Conservation (phyloP, 2,329 filamentous ascomycete species). For the Akanthomyces muscarius region DNA sequence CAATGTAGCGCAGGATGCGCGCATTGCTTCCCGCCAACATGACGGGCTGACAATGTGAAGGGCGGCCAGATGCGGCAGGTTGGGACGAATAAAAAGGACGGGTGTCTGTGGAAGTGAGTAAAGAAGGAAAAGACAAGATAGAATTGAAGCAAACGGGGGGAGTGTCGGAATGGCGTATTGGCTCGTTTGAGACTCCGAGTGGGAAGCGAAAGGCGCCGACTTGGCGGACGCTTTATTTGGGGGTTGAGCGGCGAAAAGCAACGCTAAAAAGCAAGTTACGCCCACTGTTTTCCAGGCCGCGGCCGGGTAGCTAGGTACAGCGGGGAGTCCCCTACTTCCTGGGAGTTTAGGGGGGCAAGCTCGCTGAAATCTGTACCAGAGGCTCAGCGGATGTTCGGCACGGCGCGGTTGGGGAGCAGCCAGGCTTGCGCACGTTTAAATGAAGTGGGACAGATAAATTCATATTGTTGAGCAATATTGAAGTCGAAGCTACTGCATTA, state of each 20-base stretch:
- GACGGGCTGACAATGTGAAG: constrained; percentile 18
- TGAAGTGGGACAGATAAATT: no score
- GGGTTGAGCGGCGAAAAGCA: no score
- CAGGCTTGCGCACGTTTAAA: no score
- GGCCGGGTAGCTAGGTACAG: neutral
- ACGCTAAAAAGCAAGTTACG: no score
- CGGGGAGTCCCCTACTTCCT: neutral
- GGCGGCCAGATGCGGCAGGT: neutral
- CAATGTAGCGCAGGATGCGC: constrained; percentile 72
- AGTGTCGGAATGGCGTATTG: neutral
- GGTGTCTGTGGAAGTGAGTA: neutral
- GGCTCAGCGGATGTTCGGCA: neutral
- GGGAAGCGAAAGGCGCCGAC: neutral
- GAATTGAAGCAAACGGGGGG: constrained; percentile 2
- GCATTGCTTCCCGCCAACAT: constrained; percentile 64
- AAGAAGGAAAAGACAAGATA: neutral
- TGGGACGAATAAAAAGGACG: neutral
- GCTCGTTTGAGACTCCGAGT: neutral
- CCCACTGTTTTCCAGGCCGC: neutral
- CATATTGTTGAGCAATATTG: neutral
- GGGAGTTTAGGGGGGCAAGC: neutral
- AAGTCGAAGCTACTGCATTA: neutral
- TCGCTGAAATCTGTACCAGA: neutral
- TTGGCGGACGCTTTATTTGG: neutral
- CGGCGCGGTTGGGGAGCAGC: neutral